Conservation (phyloP, 2,329 filamentous ascomycete genomes). For the Colletotrichum musae region DNA sequence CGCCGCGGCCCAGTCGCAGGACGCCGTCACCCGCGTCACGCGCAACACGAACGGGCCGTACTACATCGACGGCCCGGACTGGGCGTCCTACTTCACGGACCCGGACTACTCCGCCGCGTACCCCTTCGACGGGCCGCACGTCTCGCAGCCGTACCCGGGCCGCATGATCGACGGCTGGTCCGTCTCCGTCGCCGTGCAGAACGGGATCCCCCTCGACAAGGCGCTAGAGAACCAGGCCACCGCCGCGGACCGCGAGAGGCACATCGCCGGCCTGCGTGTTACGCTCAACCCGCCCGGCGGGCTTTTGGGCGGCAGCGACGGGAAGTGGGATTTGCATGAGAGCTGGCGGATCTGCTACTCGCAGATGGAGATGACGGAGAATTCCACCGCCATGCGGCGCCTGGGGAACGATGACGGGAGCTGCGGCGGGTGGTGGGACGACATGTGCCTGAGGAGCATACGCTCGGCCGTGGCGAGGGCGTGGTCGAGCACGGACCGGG, state of each 20-base stretch:
- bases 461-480: background rate
- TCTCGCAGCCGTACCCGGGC: conserved; percentile 1
- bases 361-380: background rate
- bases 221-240: background rate
- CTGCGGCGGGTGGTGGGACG: background rate
- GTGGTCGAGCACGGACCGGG: background rate
- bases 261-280: background rate
- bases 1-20: background rate
- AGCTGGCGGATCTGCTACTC: conserved; percentile 7
- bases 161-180: background rate
- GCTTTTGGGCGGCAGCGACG: background rate
- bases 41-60: background rate
- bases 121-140: background rate
- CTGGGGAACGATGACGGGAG: background rate
- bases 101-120: background rate
- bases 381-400: background rate
- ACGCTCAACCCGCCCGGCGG: background rate
- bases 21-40: background rate
- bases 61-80: background rate
- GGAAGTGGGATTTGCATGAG: background rate
- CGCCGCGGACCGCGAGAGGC: too few species aligned
- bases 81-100: conserved; percentile 1
- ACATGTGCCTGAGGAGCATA: background rate
- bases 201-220: background rate
- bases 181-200: background rate